Evolutionary conservation across 2,329 filamentous ascomycete species (phyloP).

Genomic region (Atkinsonella hypoxylon): DNA sequence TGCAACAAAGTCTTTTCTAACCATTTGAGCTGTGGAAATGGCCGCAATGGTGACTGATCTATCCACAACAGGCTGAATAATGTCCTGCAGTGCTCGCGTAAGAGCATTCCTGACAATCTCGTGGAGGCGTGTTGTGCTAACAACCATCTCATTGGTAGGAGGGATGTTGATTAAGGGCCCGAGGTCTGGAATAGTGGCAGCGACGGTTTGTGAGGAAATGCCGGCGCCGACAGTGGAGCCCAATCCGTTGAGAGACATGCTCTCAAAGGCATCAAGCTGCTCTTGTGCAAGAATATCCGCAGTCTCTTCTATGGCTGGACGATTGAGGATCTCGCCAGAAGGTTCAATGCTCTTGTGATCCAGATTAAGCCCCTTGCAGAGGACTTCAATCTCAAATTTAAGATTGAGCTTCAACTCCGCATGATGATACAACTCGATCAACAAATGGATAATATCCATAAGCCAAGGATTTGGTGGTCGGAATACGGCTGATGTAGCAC

Average conservation of each 20-base stretch:
- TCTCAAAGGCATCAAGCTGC: constrained; percentile 70
- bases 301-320: constrained; percentile 51
- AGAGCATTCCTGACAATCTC: constrained; percentile 79
- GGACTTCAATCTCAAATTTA: constrained; percentile 96
- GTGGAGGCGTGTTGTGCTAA: constrained; percentile 54
- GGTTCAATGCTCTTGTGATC: constrained; percentile 88
- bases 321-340: constrained; percentile 72
- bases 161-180: constrained; percentile 70
- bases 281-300: constrained; percentile 51
- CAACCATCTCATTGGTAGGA: constrained; percentile 66
- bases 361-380: constrained; percentile 85
- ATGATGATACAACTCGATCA: constrained; percentile 88
- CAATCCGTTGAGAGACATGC: constrained; percentile 64
- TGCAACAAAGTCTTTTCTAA: constrained; percentile 91
- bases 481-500: constrained; percentile 76
- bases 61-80: constrained; percentile 95
- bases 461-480: constrained; percentile 93
- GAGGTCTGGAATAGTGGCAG: constrained; percentile 74
- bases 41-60: constrained; percentile 95
- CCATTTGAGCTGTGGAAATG: constrained; percentile 90
- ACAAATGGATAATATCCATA: constrained; percentile 84
- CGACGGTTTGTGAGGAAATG: constrained; percentile 66
- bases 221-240: constrained; percentile 56
- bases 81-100: constrained; percentile 83
- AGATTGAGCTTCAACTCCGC: constrained; percentile 91